These are phyloP conservation scores for Aspergillus nomiae DNA, from an alignment of 2,329 filamentous ascomycete genomes.

Conservation along the genomic window DNA sequence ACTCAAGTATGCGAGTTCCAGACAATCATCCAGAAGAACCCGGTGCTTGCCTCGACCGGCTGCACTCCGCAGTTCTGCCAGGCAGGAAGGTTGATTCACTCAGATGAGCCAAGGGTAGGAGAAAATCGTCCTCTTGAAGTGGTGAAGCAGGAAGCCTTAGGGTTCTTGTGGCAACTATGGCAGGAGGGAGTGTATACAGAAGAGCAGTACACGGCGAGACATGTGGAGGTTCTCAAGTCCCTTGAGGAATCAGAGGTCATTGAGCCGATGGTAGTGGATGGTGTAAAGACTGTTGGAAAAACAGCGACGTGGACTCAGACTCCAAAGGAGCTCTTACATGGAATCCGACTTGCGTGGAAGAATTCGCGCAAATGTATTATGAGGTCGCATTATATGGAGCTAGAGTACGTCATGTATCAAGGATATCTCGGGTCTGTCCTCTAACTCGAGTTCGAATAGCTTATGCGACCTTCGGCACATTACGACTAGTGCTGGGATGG, in stretches of 20 bases:
- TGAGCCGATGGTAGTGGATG: not conserved
- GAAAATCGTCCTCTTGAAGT: constrained; percentile 1
- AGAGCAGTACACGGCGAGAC: not conserved
- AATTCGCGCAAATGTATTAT: constrained; percentile 8
- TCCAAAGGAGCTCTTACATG: not conserved
- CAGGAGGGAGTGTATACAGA: constrained; percentile 7
- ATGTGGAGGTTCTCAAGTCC: not conserved
- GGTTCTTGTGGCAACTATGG: not conserved
- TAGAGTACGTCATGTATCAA: not conserved
- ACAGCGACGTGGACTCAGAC: constrained; percentile 3
- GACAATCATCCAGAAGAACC: not conserved
- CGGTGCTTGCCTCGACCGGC: not conserved
- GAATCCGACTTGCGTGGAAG: constrained; percentile 4
- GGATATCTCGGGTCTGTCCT: fast-evolving
- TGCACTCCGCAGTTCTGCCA: constrained; percentile 3
- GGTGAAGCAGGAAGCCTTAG: constrained; percentile 1
- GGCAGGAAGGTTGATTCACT: constrained; percentile 1
- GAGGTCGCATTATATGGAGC: constrained; percentile 2
- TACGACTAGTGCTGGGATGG: not conserved
- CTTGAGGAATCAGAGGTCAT: not conserved
- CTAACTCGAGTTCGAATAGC: not conserved
- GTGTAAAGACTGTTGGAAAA: not conserved
- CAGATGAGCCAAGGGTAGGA: constrained; percentile 2
- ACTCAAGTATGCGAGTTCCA: not conserved
- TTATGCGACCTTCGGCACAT: constrained; percentile 4